Evolutionary conservation across 2,329 filamentous ascomycete genomes (phyloP).

Genomic region (Neonectria faginata): DNA sequence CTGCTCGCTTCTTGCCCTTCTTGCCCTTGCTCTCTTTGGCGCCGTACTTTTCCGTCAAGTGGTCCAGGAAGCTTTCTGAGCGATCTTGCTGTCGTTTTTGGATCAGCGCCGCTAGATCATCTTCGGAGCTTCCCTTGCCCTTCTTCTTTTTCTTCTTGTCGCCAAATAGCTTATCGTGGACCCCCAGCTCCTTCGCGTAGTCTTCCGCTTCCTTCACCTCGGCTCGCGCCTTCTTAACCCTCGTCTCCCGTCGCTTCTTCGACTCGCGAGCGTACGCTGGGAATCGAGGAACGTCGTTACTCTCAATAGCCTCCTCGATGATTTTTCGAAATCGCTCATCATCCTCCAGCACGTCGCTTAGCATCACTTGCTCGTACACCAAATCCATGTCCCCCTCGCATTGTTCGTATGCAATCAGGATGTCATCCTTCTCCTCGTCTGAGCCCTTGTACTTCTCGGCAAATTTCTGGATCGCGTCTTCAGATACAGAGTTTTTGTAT

Average conservation of each 20-base stretch:
- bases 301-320: conserved; percentile 82
- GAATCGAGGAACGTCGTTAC: conserved; percentile 74
- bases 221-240: conserved; percentile 70
- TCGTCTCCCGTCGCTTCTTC: conserved; percentile 70
- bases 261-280: conserved; percentile 78
- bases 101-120: conserved; percentile 78
- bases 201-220: conserved; percentile 81
- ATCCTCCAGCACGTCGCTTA: conserved; percentile 85
- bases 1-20: conserved; percentile 64
- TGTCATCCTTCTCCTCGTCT: conserved; percentile 83
- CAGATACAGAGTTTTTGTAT: conserved; percentile 80
- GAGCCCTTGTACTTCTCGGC: conserved; percentile 84
- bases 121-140: conserved; percentile 59
- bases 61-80: conserved; percentile 72
- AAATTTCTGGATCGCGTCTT: conserved; percentile 80
- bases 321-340: conserved; percentile 86
- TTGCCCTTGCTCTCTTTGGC: conserved; percentile 56
- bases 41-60: conserved; percentile 81
- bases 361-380: conserved; percentile 86
- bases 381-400: conserved; percentile 79
- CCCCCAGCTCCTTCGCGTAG: conserved; percentile 78
- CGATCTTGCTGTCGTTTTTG: conserved; percentile 74
- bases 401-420: conserved; percentile 81
- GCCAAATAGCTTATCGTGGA: conserved; percentile 76
- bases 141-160: conserved; percentile 60